phyloP scores from a whole-genome alignment of 345 rosid species.

The Pseudoturritis turrita region DNA sequence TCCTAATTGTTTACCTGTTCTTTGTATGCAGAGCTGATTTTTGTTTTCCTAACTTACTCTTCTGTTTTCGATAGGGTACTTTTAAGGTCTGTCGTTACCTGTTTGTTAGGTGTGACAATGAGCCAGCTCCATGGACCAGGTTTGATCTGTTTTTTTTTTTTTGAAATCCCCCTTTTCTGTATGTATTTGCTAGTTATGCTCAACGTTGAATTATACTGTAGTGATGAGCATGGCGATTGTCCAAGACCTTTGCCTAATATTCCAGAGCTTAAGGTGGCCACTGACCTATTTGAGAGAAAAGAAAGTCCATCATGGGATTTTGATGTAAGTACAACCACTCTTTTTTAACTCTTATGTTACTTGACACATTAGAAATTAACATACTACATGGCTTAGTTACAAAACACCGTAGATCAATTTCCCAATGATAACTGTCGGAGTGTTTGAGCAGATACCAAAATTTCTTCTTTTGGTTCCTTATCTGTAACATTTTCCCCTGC shows the following conservation, averaged over 20 bases:
- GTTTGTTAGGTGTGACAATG: constrained; percentile 80
- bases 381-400: neutral
- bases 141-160: constrained; percentile 11
- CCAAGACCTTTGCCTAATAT: constrained; percentile 60
- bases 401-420: neutral
- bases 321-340: constrained; percentile 41
- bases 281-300: constrained; percentile 47
- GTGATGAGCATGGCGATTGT: constrained; percentile 67
- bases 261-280: constrained; percentile 46
- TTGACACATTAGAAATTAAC: neutral
- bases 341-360: neutral
- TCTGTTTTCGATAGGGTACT: constrained; percentile 36
- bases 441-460: neutral
- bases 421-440: neutral
- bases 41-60: neutral
- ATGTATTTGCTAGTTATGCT: neutral
- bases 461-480: neutral
- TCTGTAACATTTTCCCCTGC: neutral
- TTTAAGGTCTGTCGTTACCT: constrained; percentile 64
- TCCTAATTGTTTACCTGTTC: neutral
- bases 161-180: neutral
- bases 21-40: neutral
- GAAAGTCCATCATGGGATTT: constrained; percentile 71
- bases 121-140: constrained; percentile 85
- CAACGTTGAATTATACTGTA: constrained; percentile 10